phyloP scores from a whole-genome alignment of 441 rosid species.

The Macaranga tanarius region DNA sequence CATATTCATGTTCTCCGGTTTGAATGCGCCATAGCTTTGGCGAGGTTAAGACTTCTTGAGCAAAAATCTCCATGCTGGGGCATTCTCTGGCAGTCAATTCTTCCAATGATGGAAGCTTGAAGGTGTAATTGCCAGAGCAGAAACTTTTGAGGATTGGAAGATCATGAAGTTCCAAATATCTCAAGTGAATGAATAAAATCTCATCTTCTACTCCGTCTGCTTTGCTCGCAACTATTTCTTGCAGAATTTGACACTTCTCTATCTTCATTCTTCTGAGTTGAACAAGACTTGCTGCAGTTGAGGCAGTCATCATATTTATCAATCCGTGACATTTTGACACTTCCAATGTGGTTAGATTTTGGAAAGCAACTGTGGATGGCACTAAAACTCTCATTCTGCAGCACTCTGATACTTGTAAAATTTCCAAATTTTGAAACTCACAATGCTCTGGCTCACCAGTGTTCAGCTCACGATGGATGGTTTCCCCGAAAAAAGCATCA shows the following conservation, averaged over 20 bases:
- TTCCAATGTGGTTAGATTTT: not conserved
- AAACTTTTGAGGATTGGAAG: not conserved
- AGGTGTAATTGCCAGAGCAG: not conserved
- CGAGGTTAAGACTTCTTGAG: too few species aligned
- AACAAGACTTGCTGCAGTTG: not conserved
- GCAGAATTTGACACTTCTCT: not conserved
- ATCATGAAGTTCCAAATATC: not conserved
- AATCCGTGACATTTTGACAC: not conserved
- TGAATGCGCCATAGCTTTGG: too few species aligned
- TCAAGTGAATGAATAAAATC: not conserved
- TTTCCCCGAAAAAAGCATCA: too few species aligned
- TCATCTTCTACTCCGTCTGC: not conserved
- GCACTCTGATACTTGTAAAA: not conserved
- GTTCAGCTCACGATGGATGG: too few species aligned
- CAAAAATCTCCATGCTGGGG: too few species aligned
- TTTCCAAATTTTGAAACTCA: not conserved
- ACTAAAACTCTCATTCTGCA: not conserved
- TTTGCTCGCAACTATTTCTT: not conserved
- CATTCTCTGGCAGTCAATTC: too few species aligned
- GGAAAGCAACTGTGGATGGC: not conserved
- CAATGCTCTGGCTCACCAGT: too few species aligned
- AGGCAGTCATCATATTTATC: not conserved
- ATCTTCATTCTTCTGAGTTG: not conserved
- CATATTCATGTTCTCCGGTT: too few species aligned
- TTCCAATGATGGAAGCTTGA: too few species aligned